Percentiles rank a stretch among this genome's conserved stretches.
Evolutionary conservation across 768 basidiomycete genomes (phyloP).

Genomic region (Panaeolus papilionaceus): DNA sequence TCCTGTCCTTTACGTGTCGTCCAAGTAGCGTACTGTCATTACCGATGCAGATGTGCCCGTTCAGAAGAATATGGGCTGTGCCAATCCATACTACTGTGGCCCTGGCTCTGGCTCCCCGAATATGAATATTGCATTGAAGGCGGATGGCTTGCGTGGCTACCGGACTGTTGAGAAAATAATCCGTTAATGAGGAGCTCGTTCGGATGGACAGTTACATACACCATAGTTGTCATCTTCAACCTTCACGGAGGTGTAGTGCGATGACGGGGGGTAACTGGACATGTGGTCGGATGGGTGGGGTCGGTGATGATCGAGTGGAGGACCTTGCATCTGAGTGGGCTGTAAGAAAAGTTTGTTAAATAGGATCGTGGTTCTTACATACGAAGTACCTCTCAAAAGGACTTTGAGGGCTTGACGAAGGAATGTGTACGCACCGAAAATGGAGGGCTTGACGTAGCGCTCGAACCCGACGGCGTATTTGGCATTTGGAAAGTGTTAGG

Average conservation of each 20-base stretch:
- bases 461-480: conserved; percentile 75
- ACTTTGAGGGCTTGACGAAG: conserved; percentile 38
- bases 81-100: conserved; percentile 61
- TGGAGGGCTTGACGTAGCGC: conserved; percentile 77
- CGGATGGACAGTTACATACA: conserved; percentile 41
- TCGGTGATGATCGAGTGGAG: conserved; percentile 56
- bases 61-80: conserved; percentile 66
- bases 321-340: conserved; percentile 70
- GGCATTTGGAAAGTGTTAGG: conserved; percentile 66
- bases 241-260: conserved; percentile 63
- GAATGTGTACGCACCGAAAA: conserved; percentile 82
- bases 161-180: conserved; percentile 13
- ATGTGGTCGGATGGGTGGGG: conserved; percentile 47
- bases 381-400: conserved; percentile 35
- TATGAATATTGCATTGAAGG: conserved; percentile 58
- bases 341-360: conserved; percentile 48
- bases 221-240: conserved; percentile 70
- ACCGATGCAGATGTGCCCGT: conserved; percentile 66
- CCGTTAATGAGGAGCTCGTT: background rate
- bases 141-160: conserved; percentile 26
- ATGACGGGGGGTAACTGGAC: conserved; percentile 46
- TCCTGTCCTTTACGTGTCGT: conserved; percentile 14
- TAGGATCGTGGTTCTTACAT: conserved; percentile 57
- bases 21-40: conserved; percentile 26
- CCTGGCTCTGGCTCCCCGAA: conserved; percentile 44